Evolutionary conservation across 78 protist species (phyloP), one percentile per base, ranked within the genome.

Genomic region (Dictyostelium capitatum): DNA sequence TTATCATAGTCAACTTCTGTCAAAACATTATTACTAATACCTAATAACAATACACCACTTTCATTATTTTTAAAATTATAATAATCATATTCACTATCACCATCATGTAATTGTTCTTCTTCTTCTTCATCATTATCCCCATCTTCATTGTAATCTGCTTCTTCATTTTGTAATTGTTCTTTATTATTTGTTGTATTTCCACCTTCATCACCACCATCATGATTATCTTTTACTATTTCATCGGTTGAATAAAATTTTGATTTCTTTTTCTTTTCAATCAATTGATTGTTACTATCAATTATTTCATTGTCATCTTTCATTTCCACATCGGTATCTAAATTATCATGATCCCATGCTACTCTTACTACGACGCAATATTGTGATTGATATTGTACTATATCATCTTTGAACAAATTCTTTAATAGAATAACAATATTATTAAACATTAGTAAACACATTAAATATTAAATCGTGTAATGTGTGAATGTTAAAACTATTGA

Each of bases 341-440:
- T 56, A 30, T 87, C 84, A 7, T 53, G 30, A 28, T 83, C 93
- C 93, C 93, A 87, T 25, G 84, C 19, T 32, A 87, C 28, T 50
- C 70, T 87, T 30, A 25, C 70, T 9, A 87, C 93, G 77, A 87
- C 43, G 12, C 65, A 82, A 64, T 41, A 87, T 77, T 59, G 78
- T 53, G 43, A 46, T 72, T 69, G 47, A 75, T 53, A n/a, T 28
- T 28, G 8, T 3, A 87, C 84, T 11, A 87, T 64, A 77, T 87
- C 93, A 10, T 87, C 84, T 47, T 37, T 73, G 54, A 41, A 73
- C 11, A 87, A 57, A 65, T 87, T 77, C 93, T 85, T 37, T 37
- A 37, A 37, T 37, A 37, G 2, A 37, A 37, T 37, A n/a, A n/a
- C n/a, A n/a, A n/a, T n/a, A n/a, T n/a, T n/a, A n/a, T n/a, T n/a